Evolutionary conservation across 2,329 filamentous ascomycete genomes (phyloP).

Genomic region (Exophiala calicioides): DNA sequence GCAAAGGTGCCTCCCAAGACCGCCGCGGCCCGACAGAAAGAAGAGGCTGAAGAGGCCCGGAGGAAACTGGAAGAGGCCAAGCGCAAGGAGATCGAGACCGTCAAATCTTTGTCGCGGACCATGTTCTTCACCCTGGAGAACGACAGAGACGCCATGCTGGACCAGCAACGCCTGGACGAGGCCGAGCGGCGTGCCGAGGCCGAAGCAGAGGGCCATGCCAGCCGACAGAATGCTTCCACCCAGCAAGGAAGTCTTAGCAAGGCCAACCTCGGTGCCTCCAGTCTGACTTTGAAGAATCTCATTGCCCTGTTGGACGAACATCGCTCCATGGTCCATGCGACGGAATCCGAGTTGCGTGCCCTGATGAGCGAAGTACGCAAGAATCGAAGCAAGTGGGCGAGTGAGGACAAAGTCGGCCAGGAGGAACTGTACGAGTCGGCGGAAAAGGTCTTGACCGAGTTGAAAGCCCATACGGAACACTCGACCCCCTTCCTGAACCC

Average conservation of each 20-base stretch:
- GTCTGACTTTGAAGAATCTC: slow-evolving; percentile 92
- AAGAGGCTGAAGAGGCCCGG: slow-evolving; percentile 81
- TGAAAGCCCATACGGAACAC: slow-evolving; percentile 96
- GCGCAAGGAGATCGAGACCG: slow-evolving; percentile 84
- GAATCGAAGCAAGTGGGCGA: slow-evolving; percentile 98
- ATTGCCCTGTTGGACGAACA: slow-evolving; percentile 95
- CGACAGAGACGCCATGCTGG: slow-evolving; percentile 92
- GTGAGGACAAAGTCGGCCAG: slow-evolving; percentile 94
- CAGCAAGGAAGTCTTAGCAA: slow-evolving; percentile 88
- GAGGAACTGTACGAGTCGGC: slow-evolving; percentile 96
- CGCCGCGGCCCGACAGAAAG: slow-evolving; percentile 63
- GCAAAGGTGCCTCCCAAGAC: slow-evolving; percentile 57
- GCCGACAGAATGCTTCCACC: slow-evolving; percentile 53
- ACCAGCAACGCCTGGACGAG: slow-evolving; percentile 95
- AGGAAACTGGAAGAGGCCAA: slow-evolving; percentile 92
- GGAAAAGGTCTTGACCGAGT: slow-evolving; percentile 93
- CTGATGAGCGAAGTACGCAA: slow-evolving; percentile 97
- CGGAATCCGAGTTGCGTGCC: slow-evolving; percentile 86
- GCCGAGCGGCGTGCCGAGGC: slow-evolving; percentile 94
- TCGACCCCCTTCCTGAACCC: slow-evolving; percentile 92
- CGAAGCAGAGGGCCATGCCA: slow-evolving; percentile 72
- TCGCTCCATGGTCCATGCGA: slow-evolving; percentile 83
- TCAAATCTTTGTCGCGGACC: slow-evolving; percentile 86
- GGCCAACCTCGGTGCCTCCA: slow-evolving; percentile 92
- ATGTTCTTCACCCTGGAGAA: slow-evolving; percentile 95